Evolutionary conservation across 2,329 filamentous ascomycete genomes (phyloP), one percentile per base, ranked within the genome.

Genomic region (Calonectria leucothoes): DNA sequence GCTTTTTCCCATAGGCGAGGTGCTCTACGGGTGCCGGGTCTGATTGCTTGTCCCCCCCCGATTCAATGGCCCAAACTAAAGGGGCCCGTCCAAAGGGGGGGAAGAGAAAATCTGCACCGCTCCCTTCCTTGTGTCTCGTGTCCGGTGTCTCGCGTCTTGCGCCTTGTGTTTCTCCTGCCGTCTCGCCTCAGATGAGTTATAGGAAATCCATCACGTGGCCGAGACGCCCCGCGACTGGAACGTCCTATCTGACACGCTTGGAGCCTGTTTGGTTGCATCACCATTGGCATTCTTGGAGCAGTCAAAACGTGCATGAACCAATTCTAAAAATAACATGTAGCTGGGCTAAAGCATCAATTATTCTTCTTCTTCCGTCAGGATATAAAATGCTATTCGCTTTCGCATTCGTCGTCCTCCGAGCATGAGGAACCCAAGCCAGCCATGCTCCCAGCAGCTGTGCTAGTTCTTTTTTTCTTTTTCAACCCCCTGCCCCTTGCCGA

Each of bases 21-120:
- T 61, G 33, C 33, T 45, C 42, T 45, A 45, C 42, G 42, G 42
- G 42, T 45, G 12, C 42, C 39, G 42, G 23, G 42, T 45, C 42
- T 45, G 42, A 45, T 45, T 45, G 42, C 42, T 23, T 45, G 42
- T 45, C 20, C 23, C 20, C 20, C 42, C 42, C 42, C 39, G 17
- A n/a, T 23, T 45, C 42, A 23, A 45, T n/a, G n/a, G n/a, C n/a
- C n/a, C n/a, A n/a, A 11, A 2, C 10, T 55, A 55, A 29, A n/a
- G 55, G 31, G 33, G 2, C n/a, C n/a, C n/a, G n/a, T n/a, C n/a
- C n/a, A 37, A 59, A 14, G 33, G 55, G 52, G 27, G 31, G 55
- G 33, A 37, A 59, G 55, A 61, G 55, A 61, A 39, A 61, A 39
- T 61, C 55, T 61, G 55, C 55, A 61, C 14, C 55, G 55, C 55